Evolutionary conservation across 208 protist species (phyloP).

Genomic region (Trypanosoma melophagium): DNA sequence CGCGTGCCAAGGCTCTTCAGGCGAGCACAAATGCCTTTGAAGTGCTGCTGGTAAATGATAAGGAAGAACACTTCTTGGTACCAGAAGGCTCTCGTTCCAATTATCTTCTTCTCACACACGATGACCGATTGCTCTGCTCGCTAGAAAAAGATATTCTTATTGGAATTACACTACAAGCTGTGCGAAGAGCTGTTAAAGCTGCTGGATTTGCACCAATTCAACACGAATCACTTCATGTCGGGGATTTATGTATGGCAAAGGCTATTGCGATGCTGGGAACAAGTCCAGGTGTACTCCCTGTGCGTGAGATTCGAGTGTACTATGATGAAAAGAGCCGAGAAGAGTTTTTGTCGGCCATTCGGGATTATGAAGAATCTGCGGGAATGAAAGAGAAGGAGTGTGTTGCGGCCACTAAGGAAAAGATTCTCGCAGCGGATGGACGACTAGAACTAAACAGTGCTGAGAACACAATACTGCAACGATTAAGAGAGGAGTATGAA

Average conservation of each 20-base stretch:
- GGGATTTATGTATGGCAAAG: conserved; percentile 49
- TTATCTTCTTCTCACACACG: conserved; percentile 56
- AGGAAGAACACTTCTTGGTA: conserved; percentile 50
- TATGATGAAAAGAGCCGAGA: conserved; percentile 37
- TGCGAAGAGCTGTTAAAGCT: conserved; percentile 30
- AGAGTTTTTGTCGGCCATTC: conserved; percentile 36
- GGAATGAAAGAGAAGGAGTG: background rate
- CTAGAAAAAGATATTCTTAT: conserved; percentile 69
- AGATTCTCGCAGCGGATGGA: conserved; percentile 16
- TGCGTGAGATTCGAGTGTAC: conserved; percentile 62
- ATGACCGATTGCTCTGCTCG: conserved; percentile 57
- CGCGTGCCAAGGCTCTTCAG: conserved; percentile 46
- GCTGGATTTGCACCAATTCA: conserved; percentile 38
- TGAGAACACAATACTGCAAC: conserved; percentile 14
- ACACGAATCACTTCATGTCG: conserved; percentile 52
- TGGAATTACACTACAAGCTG: conserved; percentile 65
- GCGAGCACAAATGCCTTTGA: conserved; percentile 44
- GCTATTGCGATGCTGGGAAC: conserved; percentile 72
- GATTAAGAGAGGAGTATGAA: conserved; percentile 33
- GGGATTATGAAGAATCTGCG: conserved; percentile 9
- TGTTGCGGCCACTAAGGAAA: background rate
- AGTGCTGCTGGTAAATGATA: conserved; percentile 60
- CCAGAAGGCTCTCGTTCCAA: conserved; percentile 86
- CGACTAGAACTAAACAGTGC: conserved; percentile 26
- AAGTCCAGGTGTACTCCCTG: conserved; percentile 70